A percentile compares a stretch with the other conserved stretches of the same genome.
These are phyloP conservation scores for Sonneratia alba DNA, from an alignment of 345 rosid species.

Conservation along the genomic window DNA sequence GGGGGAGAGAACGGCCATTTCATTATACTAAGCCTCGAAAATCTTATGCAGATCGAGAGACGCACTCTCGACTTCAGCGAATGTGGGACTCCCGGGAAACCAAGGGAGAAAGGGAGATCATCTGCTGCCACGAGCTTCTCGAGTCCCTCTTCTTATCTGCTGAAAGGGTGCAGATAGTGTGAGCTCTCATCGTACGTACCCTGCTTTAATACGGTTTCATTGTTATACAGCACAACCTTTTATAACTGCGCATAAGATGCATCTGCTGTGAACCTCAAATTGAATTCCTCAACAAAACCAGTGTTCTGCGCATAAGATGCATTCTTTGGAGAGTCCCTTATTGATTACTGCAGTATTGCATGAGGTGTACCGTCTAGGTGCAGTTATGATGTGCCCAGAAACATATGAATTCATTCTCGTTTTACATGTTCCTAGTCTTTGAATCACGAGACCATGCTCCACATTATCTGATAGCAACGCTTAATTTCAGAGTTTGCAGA, in stretches of 20 bases:
- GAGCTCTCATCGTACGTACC: neutral
- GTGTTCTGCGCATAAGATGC: neutral
- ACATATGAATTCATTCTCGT: too few relatives aligned
- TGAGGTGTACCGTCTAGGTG: too few relatives aligned
- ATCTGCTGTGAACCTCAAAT: neutral
- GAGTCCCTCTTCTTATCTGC: conserved; percentile 69
- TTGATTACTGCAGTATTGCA: too few relatives aligned
- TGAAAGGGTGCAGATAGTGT: conserved; percentile 75
- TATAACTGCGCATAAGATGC: neutral
- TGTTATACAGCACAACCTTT: neutral
- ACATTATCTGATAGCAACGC: too few relatives aligned
- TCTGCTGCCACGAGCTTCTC: conserved; percentile 29
- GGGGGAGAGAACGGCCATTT: too few relatives aligned
- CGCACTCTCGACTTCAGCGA: conserved; percentile 90
- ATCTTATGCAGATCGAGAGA: conserved; percentile 58
- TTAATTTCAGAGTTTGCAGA: too few relatives aligned
- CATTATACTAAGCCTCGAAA: neutral
- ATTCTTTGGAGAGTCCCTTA: neutral
- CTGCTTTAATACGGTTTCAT: neutral
- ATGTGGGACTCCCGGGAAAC: conserved; percentile 72
- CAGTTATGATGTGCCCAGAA: too few relatives aligned
- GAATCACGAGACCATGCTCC: too few relatives aligned
- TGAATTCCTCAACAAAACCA: neutral
- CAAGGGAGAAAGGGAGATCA: conserved; percentile 32
- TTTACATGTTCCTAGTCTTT: too few relatives aligned